Base-by-base conservation (phyloP, 2,329 filamentous ascomycete species). In the Xylariaceae sp. region DNA sequence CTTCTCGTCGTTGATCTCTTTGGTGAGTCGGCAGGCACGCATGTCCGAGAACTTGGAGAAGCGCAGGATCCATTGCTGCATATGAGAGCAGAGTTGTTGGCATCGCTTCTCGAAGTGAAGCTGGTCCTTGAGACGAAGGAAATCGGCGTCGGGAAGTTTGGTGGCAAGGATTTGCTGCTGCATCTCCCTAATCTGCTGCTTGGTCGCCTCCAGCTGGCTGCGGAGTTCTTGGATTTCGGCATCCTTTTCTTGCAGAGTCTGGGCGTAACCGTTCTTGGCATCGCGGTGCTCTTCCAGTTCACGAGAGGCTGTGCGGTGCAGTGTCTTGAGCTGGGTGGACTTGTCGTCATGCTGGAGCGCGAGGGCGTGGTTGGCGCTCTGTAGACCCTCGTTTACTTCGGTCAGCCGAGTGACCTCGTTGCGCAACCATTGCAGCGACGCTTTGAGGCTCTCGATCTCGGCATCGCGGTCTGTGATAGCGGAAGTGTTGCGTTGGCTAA, bases 21-120 rank as follows among this genome's bases (percentile, higher is more conserved):
- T 86, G 9, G 92, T 92, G 61, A 90, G 77, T 59, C 91, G 89
- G 73, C 92, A 97, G 59, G 90, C 84, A 67, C 90, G 88, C 78
- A 92, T 90, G 75, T 97, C 93, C 53, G 92, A 97, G 76, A 95
- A 94, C 73, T 97, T 97, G 67, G 92, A 97, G 79, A 99, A 99
- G 70, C 94, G 90, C 66, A 97, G 78, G 54, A 99, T 92, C 94
- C 94, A 99, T 76, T 96, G 92, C 73, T 97, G 92, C 48, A 97
- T 91, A 72, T 97, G 92, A 67, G 93, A 89, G 75, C 92, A 99
- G 50, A 99, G 85, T 74, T 95, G 89, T 73, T 97, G 92, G 73
- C 94, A 99, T 48, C 92, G 89, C 68, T 86, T 86, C 70, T 97
- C 92, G 71, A 99, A 97, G 79, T 97, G 92, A 76, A 97, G 92